A percentile compares a stretch with the other conserved stretches of the same genome.
These are phyloP conservation scores for Botrytis medusae DNA, from an alignment of 2,329 filamentous ascomycete genomes.

Conservation along the genomic window DNA sequence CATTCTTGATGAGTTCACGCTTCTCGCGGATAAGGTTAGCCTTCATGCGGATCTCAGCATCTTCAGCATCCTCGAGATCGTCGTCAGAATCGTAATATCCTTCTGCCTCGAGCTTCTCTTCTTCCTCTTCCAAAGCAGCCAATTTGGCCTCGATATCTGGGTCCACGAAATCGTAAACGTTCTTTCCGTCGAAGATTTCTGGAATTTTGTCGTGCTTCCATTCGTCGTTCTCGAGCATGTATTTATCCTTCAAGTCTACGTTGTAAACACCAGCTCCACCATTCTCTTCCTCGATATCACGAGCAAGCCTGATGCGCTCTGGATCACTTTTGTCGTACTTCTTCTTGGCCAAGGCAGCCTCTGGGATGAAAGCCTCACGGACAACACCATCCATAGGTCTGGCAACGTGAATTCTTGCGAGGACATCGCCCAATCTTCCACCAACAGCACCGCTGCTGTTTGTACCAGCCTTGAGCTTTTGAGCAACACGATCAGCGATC, in stretches of 20 bases:
- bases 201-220: slow-evolving; percentile 98
- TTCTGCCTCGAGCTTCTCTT: slow-evolving; percentile 86
- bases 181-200: slow-evolving; percentile 92
- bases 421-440: slow-evolving; percentile 82
- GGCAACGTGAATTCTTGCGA: slow-evolving; percentile 96
- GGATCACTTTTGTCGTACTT: slow-evolving; percentile 92
- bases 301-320: slow-evolving; percentile 75
- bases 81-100: slow-evolving; percentile 90
- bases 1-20: slow-evolving; percentile 87
- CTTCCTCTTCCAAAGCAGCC: slow-evolving; percentile 87
- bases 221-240: slow-evolving; percentile 80
- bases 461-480: slow-evolving; percentile 93
- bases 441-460: slow-evolving; percentile 73
- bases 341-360: slow-evolving; percentile 74
- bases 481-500: slow-evolving; percentile 87
- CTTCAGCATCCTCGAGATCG: slow-evolving; percentile 80
- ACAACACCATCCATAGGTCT: slow-evolving; percentile 79
- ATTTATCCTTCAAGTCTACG: slow-evolving; percentile 86
- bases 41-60: slow-evolving; percentile 85
- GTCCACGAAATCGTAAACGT: slow-evolving; percentile 96
- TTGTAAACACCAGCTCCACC: slow-evolving; percentile 96
- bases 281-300: slow-evolving; percentile 86
- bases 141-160: slow-evolving; percentile 95
- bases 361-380: slow-evolving; percentile 84
- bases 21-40: slow-evolving; percentile 96